Conservation (phyloP, 2,329 filamentous ascomycete species). For the Aspergillus fumigatus region DNA sequence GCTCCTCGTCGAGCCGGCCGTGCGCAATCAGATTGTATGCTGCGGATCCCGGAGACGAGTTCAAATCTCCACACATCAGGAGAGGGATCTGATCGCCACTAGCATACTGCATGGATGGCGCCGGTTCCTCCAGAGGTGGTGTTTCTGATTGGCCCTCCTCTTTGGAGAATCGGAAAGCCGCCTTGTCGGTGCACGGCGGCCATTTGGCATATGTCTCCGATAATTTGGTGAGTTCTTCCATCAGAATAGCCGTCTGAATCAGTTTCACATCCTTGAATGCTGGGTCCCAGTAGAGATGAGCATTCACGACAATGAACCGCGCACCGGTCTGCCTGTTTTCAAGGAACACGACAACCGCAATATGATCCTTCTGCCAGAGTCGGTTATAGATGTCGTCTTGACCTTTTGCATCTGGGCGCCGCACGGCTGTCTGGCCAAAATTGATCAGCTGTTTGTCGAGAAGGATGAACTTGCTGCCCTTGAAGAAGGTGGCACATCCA, state of each 20-base stretch:
- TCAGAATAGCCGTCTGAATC: slow-evolving; percentile 89
- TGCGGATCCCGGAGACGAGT: slow-evolving; percentile 79
- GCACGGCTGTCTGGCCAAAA: slow-evolving; percentile 87
- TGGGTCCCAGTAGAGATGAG: slow-evolving; percentile 93
- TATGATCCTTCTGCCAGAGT: slow-evolving; percentile 97
- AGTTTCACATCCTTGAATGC: slow-evolving; percentile 89
- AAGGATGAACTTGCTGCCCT: slow-evolving; percentile 86
- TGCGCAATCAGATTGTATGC: slow-evolving; percentile 86
- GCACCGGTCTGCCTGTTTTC: slow-evolving; percentile 90
- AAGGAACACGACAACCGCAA: slow-evolving; percentile 85
- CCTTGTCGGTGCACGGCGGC: slow-evolving; percentile 78
- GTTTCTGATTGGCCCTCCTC: slow-evolving; percentile 41
- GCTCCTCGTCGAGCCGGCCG: slow-evolving; percentile 71
- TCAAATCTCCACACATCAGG: slow-evolving; percentile 92
- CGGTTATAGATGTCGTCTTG: slow-evolving; percentile 98
- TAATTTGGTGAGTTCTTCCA: slow-evolving; percentile 84
- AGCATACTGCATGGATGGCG: slow-evolving; percentile 80
- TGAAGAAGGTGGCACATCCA: slow-evolving; percentile 95
- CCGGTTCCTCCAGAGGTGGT: slow-evolving; percentile 55
- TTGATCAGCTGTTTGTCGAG: slow-evolving; percentile 93
- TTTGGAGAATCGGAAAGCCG: slow-evolving; percentile 48
- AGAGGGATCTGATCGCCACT: slow-evolving; percentile 84
- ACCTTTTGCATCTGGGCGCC: slow-evolving; percentile 92
- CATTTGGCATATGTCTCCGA: slow-evolving; percentile 79
- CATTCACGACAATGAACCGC: slow-evolving; percentile 86